Percentiles rank a stretch among this genome's conserved stretches.
Evolutionary conservation across 768 basidiomycete genomes (phyloP).

Genomic region (Hypsizygus marmoreus): DNA sequence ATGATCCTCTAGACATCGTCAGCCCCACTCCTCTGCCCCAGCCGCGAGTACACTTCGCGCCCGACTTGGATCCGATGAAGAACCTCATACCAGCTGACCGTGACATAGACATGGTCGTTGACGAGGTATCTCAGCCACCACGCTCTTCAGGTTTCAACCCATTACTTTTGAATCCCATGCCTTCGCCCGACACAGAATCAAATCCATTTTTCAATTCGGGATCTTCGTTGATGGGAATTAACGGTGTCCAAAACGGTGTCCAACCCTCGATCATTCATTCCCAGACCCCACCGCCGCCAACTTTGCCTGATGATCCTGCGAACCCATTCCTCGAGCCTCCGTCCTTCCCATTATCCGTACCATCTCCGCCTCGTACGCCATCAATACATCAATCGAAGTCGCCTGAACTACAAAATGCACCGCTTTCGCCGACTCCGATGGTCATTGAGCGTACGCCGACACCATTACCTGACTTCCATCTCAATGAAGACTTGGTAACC

Average conservation of each 20-base stretch:
- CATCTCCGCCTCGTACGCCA: conserved; percentile 25
- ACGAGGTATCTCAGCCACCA: conserved; percentile 28
- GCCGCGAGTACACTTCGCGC: conserved; percentile 54
- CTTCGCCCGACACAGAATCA: conserved; percentile 27
- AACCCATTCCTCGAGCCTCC: conserved; percentile 20
- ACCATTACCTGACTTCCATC: conserved; percentile 75
- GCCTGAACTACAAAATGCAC: conserved; percentile 13
- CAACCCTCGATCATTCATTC: conserved; percentile 2
- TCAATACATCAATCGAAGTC: conserved; percentile 12
- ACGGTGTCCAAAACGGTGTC: conserved; percentile 5
- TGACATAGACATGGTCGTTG: conserved; percentile 38
- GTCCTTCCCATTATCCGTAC: conserved; percentile 13
- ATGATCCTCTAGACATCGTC: conserved; percentile 49
- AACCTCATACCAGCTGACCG: background rate
- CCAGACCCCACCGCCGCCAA: conserved; percentile 7
- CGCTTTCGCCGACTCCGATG: conserved; percentile 38
- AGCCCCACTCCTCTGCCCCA: conserved; percentile 34
- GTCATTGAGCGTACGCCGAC: conserved; percentile 64
- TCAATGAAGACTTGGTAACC: conserved; percentile 53
- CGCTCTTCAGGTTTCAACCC: conserved; percentile 50
- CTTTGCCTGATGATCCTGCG: conserved; percentile 14
- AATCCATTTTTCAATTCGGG: conserved; percentile 24
- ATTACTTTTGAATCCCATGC: conserved; percentile 54
- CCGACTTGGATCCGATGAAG: conserved; percentile 29
- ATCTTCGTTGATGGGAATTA: no score